These are phyloP conservation scores for Pilobolus umbonatus DNA, from an alignment of 192 early-diverging fungal species.

Conservation along the genomic window DNA sequence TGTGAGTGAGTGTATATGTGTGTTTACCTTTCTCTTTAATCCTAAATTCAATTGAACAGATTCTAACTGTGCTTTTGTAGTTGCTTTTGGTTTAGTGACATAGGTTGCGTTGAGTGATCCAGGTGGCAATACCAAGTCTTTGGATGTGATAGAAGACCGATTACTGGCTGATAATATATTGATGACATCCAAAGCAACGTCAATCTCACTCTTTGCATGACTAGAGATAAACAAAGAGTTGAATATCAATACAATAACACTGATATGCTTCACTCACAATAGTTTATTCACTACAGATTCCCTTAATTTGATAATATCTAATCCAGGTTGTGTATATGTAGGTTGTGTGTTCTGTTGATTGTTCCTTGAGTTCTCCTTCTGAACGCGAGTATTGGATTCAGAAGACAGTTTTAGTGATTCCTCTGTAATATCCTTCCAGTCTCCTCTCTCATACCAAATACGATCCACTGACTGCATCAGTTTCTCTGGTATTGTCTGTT, in stretches of 20 bases:
- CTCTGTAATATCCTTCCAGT: constrained; percentile 33
- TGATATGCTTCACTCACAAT: constrained; percentile 11
- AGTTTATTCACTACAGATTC: constrained; percentile 32
- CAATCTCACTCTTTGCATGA: constrained; percentile 35
- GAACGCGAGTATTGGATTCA: not conserved
- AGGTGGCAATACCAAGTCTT: constrained; percentile 30
- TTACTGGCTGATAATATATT: constrained; percentile 27
- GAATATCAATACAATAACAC: not conserved
- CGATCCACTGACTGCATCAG: constrained; percentile 36
- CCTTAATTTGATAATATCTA: constrained; percentile 25
- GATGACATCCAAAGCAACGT: constrained; percentile 38
- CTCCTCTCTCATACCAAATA: constrained; percentile 35
- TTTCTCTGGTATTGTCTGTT: constrained; percentile 26
- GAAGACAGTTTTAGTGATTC: constrained; percentile 6
- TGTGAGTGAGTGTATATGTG: not conserved
- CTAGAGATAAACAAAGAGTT: constrained; percentile 10
- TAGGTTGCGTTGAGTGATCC: constrained; percentile 33
- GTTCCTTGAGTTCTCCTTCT: not conserved
- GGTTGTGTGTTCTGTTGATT: constrained; percentile 1
- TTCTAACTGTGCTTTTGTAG: constrained; percentile 28
- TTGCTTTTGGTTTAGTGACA: constrained; percentile 33
- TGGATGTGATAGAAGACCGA: constrained; percentile 1
- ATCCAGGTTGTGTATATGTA: constrained; percentile 1
- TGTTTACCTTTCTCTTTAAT: constrained; percentile 33
- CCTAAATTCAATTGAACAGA: constrained; percentile 27